Percentiles rank a stretch among this genome's conserved stretches.
These are phyloP conservation scores for Penicillium sp. DNA, from an alignment of 2,329 filamentous ascomycete genomes.

Conservation along the genomic window DNA sequence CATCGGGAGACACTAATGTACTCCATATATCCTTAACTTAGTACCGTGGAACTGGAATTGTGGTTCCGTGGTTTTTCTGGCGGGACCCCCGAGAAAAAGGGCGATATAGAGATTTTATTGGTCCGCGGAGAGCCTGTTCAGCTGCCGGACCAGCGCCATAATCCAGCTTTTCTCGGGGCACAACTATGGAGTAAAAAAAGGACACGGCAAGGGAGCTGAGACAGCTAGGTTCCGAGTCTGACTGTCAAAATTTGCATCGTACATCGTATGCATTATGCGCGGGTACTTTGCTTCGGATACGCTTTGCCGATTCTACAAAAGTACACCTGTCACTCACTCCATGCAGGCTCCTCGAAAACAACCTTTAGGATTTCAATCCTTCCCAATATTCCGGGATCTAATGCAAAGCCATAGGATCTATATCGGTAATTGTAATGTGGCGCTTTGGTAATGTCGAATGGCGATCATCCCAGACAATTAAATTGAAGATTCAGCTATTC, in stretches of 20 bases:
- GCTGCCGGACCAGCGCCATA: conserved; percentile 6
- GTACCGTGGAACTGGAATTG: conserved; percentile 11
- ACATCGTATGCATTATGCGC: not conserved
- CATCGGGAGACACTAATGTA: not conserved
- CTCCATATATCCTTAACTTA: conserved; percentile 9
- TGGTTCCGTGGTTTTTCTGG: conserved; percentile 11
- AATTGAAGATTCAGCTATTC: not conserved
- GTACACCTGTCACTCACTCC: conserved; percentile 1
- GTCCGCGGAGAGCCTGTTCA: conserved; percentile 18
- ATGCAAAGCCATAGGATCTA: not conserved
- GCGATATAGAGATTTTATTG: conserved; percentile 9
- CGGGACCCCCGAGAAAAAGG: not conserved
- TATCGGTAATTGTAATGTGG: conserved; percentile 5
- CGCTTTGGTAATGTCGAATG: not conserved
- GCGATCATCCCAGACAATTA: not conserved
- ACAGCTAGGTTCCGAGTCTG: not conserved
- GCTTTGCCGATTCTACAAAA: not conserved
- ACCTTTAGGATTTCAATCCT: not conserved
- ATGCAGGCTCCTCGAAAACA: not conserved
- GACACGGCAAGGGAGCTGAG: not conserved
- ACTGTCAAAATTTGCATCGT: not conserved
- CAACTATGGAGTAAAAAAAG: not conserved
- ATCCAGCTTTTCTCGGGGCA: not conserved
- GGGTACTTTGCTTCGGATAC: not conserved
- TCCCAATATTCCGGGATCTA: not conserved